Evolutionary conservation across 805 yeast species (phyloP).

Genomic region (Kodamaea laetipori): DNA sequence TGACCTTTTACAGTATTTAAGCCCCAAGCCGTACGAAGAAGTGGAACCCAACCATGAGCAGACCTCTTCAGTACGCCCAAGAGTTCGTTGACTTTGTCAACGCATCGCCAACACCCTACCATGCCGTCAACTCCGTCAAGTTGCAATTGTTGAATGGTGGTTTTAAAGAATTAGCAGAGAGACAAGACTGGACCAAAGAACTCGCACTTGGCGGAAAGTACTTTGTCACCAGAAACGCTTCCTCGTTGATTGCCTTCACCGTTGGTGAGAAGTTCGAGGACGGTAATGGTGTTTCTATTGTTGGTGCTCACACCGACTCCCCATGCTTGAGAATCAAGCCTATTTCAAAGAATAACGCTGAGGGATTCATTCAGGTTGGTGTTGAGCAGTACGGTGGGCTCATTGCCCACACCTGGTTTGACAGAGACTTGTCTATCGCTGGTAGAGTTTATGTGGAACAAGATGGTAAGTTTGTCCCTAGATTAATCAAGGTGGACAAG

Average conservation of each 20-base stretch:
- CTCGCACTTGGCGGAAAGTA: conserved; percentile 58
- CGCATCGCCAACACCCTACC: conserved; percentile 91
- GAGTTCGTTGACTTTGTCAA: conserved; percentile 80
- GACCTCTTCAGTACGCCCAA: conserved; percentile 41
- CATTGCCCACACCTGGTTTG: conserved; percentile 96
- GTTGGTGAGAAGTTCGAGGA: conserved; percentile 72
- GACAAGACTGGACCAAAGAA: conserved; percentile 57
- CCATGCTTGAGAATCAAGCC: conserved; percentile 92
- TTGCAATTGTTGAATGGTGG: conserved; percentile 59
- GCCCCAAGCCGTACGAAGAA: too few species aligned
- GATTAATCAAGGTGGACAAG: conserved; percentile 73
- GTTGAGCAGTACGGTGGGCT: conserved; percentile 97
- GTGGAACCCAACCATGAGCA: conserved; percentile 10
- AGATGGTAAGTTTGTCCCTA: conserved; percentile 56
- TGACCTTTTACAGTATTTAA: too few species aligned
- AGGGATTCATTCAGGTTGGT: conserved; percentile 86
- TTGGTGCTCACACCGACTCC: conserved; percentile 96
- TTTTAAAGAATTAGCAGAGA: conserved; percentile 71
- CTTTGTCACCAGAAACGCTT: conserved; percentile 85
- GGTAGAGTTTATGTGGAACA: conserved; percentile 79
- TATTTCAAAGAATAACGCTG: conserved; percentile 63
- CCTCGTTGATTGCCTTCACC: conserved; percentile 84
- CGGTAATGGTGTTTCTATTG: conserved; percentile 82
- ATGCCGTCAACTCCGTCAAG: conserved; percentile 75
- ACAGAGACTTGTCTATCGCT: conserved; percentile 86